phyloP scores from a whole-genome alignment of 129 eudicot genomes.

The Escallonia herrerae region DNA sequence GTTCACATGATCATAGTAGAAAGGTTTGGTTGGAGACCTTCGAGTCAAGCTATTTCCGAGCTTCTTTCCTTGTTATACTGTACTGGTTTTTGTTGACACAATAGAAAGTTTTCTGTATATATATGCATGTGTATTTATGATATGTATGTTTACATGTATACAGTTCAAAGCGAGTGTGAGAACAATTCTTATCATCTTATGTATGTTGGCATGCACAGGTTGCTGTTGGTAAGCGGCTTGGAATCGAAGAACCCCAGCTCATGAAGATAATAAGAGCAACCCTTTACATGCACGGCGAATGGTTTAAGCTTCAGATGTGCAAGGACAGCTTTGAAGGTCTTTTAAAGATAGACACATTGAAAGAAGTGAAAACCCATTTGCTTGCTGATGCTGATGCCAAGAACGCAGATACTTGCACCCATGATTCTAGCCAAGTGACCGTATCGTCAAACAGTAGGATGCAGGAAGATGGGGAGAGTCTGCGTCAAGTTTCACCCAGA shows the following conservation, averaged over 20 bases:
- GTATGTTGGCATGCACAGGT: conserved; percentile 32
- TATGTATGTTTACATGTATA: too few relatives aligned
- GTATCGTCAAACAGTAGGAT: conserved; percentile 54
- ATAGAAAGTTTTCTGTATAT: neutral
- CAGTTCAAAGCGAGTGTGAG: too few relatives aligned
- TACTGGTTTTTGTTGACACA: neutral
- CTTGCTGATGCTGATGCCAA: conserved; percentile 40
- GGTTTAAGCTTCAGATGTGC: conserved; percentile 92
- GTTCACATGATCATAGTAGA: too few relatives aligned
- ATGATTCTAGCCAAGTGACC: conserved; percentile 69
- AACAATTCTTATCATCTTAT: too few relatives aligned
- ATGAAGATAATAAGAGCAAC: conserved; percentile 74
- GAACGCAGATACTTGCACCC: conserved; percentile 36
- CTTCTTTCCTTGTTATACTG: neutral
- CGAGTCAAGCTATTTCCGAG: too few relatives aligned
- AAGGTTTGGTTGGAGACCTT: too few relatives aligned
- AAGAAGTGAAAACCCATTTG: conserved; percentile 41
- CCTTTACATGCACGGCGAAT: conserved; percentile 65
- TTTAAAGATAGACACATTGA: conserved; percentile 56
- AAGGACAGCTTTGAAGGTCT: conserved; percentile 82
- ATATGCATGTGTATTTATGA: too few relatives aligned
- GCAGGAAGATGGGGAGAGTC: conserved; percentile 71
- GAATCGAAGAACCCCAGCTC: conserved; percentile 80
- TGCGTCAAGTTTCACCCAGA: conserved; percentile 52
- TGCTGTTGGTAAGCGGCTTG: conserved; percentile 80